A percentile compares a stretch with the other conserved stretches of the same genome.
Evolutionary conservation across 805 yeast genomes (phyloP).

Genomic region (Spathaspora gorwiae): DNA sequence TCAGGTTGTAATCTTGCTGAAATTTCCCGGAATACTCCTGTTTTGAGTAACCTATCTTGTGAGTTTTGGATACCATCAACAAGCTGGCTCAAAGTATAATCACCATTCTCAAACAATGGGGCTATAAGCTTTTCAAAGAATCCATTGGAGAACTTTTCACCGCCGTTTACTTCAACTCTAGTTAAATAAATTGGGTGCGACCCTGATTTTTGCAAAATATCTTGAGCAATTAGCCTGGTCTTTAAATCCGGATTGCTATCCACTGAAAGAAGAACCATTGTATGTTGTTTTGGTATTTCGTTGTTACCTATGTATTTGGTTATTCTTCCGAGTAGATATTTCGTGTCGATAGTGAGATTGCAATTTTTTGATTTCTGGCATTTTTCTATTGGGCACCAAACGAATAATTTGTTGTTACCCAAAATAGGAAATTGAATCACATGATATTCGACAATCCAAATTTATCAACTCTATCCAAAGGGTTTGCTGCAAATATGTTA

Average conservation of each 20-base stretch:
- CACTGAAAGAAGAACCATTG: not conserved
- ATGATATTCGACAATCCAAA: not conserved
- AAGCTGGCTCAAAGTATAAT: constrained; percentile 41
- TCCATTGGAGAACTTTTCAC: constrained; percentile 40
- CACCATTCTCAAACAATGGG: constrained; percentile 38
- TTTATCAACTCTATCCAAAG: not conserved
- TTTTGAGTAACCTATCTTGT: constrained; percentile 32
- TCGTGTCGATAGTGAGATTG: no score
- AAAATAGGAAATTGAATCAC: not conserved
- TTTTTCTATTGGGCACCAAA: no score
- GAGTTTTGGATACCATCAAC: constrained; percentile 27
- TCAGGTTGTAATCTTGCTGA: constrained; percentile 38
- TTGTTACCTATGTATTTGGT: no score
- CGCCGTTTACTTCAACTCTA: constrained; percentile 37
- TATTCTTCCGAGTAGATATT: no score
- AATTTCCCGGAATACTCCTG: constrained; percentile 44
- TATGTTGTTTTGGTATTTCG: not conserved
- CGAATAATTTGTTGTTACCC: no score
- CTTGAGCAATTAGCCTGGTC: constrained; percentile 22
- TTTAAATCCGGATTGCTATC: constrained; percentile 13
- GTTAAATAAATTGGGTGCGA: constrained; percentile 34
- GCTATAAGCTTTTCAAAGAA: constrained; percentile 44
- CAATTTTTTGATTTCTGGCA: no score
- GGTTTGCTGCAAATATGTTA: no score
- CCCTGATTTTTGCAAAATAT: constrained; percentile 24